Conservation (phyloP, 1,139 yeast genomes). For the Candida dubliniensis region DNA sequence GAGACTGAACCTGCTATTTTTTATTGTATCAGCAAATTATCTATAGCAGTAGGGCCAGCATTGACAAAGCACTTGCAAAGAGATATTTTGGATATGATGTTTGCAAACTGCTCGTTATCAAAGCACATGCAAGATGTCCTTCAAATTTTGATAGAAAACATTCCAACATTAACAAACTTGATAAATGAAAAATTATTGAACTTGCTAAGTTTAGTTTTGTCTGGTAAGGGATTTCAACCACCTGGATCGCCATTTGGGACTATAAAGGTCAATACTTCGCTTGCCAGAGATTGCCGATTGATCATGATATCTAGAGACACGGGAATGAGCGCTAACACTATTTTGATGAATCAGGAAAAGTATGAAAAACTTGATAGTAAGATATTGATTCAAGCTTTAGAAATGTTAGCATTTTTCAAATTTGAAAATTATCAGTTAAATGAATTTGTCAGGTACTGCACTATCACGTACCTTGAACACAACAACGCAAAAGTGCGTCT, state of each 20-base stretch:
- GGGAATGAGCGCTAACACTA: conserved; percentile 39
- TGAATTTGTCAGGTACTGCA: conserved; percentile 84
- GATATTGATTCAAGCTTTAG: conserved; percentile 64
- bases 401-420: conserved; percentile 72
- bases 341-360: conserved; percentile 37
- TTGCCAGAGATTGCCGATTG: conserved; percentile 78
- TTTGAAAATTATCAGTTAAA: conserved; percentile 76
- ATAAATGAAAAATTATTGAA: conserved; percentile 74
- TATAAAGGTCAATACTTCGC: conserved; percentile 58
- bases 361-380: conserved; percentile 50
- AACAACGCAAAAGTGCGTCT: conserved; percentile 76
- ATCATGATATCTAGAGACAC: conserved; percentile 70
- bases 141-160: conserved; percentile 62
- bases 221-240: conserved; percentile 78
- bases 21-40: conserved; percentile 83
- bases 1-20: conserved; percentile 87
- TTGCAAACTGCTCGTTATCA: conserved; percentile 76
- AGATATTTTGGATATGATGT: conserved; percentile 76
- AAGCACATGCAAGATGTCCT: conserved; percentile 77
- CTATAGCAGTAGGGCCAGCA: conserved; percentile 93
- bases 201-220: conserved; percentile 70
- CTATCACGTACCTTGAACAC: conserved; percentile 78
- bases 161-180: conserved; percentile 77
- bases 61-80: conserved; percentile 83
- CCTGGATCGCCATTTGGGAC: conserved; percentile 87